Evolutionary conservation across 2,329 filamentous ascomycete species (phyloP).

Genomic region (Chaetomium strumarium): DNA sequence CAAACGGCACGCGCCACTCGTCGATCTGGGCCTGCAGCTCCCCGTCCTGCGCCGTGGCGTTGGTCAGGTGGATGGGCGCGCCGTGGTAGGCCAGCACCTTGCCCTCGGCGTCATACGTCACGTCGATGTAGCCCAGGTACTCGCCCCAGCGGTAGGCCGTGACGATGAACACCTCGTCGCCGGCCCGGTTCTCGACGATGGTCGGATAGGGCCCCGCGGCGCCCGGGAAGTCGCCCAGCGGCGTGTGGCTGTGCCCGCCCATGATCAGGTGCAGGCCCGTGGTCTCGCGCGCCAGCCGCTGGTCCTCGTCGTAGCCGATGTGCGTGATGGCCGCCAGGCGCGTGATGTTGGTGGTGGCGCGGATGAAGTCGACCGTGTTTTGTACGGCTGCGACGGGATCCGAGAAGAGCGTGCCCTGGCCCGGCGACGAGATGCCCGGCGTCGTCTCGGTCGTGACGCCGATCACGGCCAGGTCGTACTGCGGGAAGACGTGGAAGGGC

Average conservation of each 20-base stretch:
- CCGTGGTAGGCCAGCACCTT: conserved; percentile 58
- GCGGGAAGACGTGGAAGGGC: conserved; percentile 58
- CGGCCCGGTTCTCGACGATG: conserved; percentile 53
- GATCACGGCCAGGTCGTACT: conserved; percentile 57
- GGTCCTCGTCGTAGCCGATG: conserved; percentile 60
- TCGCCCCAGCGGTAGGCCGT: conserved; percentile 64
- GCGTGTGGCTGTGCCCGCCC: conserved; percentile 56
- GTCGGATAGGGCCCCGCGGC: conserved; percentile 59
- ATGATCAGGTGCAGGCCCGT: conserved; percentile 63
- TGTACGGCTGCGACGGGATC: conserved; percentile 55
- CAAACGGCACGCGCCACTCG: conserved; percentile 55
- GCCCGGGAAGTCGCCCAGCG: conserved; percentile 53
- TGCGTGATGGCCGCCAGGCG: conserved; percentile 62
- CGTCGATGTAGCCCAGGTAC: conserved; percentile 62
- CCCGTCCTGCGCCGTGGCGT: conserved; percentile 51
- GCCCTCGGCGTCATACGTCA: conserved; percentile 55
- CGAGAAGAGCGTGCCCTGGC: conserved; percentile 51
- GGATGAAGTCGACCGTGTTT: conserved; percentile 56
- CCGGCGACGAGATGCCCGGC: conserved; percentile 52
- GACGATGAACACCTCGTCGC: conserved; percentile 63
- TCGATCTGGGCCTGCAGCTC: conserved; percentile 53
- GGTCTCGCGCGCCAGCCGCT: conserved; percentile 53
- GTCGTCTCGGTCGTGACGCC: conserved; percentile 58
- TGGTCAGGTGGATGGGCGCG: conserved; percentile 58
- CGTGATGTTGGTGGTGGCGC: conserved; percentile 54